Evolutionary conservation across 257 asterid genomes (phyloP), one percentile per base, ranked within the genome.

Genomic region (Salvia rosmarinus): DNA sequence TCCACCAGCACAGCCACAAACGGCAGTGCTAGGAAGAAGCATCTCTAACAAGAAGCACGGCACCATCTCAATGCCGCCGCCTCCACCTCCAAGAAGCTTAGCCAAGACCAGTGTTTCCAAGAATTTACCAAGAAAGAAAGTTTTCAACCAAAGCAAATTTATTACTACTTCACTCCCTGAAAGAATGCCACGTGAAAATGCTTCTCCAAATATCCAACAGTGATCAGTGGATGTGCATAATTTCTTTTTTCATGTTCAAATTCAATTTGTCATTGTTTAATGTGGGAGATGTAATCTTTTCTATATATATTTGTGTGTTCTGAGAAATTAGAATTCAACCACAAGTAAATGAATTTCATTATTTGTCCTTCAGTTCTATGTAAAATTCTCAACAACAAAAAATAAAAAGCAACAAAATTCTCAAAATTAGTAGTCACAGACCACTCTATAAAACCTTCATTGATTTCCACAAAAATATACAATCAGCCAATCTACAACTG

Each of bases 151-250:
- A 54, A 59, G 71, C 58, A 60, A 78, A 60, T 66, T 23, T 21
- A 73, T 37, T 12, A 40, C 77, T 72, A 75, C 76, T 64, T 70
- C 85, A 16, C 76, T 49, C 5, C 81, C 73, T 46, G 82, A 82
- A 70, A 77, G 67, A 43, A 73, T 72, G 75, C 51, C 76, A 30
- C 86, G 66, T 21, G 91, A 89, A 77, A 87, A 87, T 59, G 77
- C 78, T 43, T 84, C 89, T 28, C 96, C 90, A 57, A 87, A 89
- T 66, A 82, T 82, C 76, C 88, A 61, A 79, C 83, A 80, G 51
- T 82, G 77, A 75, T 62, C 62, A 56, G 32, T 43, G 50, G 40
- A 47, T 55, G 52, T 68, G 51, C 76, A 62, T 62, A 64, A 52
- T 6, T 6, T 68, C 68, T 70, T 59, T 51, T 73, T 42, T 50